Percentiles rank a stretch among this genome's conserved stretches.
Evolutionary conservation across 148 eudicot species (phyloP).

Genomic region (Oxyria digyna): DNA sequence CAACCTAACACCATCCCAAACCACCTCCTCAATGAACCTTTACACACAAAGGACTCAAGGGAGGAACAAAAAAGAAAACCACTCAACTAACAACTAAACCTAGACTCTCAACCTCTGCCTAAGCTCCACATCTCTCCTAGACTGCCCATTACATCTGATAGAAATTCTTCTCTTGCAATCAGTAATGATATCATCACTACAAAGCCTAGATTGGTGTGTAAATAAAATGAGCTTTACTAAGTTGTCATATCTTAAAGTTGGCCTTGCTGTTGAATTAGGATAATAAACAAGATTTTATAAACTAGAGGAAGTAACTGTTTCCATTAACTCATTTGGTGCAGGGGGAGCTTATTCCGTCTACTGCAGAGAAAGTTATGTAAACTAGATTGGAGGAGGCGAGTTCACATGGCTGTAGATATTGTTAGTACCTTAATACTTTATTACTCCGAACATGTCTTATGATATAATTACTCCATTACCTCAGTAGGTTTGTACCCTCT

Average conservation of each 20-base stretch:
- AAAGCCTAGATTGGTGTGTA: too few species aligned
- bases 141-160: too few species aligned
- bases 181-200: too few species aligned
- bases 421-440: background rate
- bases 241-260: background rate
- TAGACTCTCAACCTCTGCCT: too few species aligned
- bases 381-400: slow-evolving; percentile 7
- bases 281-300: background rate
- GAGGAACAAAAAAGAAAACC: too few species aligned
- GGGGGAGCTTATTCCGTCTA: slow-evolving; percentile 4
- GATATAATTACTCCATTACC: background rate
- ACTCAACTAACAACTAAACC: too few species aligned
- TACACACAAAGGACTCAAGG: too few species aligned
- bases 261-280: background rate
- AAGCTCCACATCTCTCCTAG: too few species aligned
- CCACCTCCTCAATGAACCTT: too few species aligned
- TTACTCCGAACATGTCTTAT: background rate
- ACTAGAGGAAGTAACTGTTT: background rate
- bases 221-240: too few species aligned
- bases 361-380: background rate
- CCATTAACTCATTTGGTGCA: background rate
- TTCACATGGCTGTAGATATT: slow-evolving; percentile 6
- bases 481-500: background rate
- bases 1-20: too few species aligned
- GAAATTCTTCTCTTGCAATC: too few species aligned